Evolutionary conservation across 148 eudicot genomes (phyloP).

Genomic region (Camellia sinensis): DNA sequence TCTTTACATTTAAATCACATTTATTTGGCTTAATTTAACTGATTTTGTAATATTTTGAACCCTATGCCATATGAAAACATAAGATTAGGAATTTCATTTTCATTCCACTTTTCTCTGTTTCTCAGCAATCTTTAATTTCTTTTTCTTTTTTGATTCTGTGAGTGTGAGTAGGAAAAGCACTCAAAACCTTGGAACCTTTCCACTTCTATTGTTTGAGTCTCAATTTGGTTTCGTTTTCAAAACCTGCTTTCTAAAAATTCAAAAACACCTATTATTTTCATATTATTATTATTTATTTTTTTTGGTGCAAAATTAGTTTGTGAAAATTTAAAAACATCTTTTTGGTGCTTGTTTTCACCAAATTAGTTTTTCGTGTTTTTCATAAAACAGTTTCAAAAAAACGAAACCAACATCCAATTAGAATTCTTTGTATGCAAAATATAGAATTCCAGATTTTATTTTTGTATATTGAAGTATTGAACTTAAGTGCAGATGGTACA

Average conservation of each 20-base stretch:
- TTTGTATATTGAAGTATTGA: not conserved
- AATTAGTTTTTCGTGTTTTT: no score
- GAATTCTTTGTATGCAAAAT: not conserved
- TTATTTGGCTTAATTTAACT: not conserved
- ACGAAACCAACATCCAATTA: not conserved
- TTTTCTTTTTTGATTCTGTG: not conserved
- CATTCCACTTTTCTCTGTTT: not conserved
- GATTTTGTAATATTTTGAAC: not conserved
- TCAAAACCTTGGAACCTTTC: not conserved
- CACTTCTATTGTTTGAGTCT: no score
- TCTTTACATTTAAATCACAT: not conserved
- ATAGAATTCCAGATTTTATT: not conserved
- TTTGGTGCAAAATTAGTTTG: no score
- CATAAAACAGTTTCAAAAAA: no score
- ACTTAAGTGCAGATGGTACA: conserved; percentile 44
- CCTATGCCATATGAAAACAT: not conserved
- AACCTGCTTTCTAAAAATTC: no score
- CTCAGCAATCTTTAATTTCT: not conserved
- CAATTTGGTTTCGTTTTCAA: no score
- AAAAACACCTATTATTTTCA: no score
- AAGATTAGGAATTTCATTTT: not conserved
- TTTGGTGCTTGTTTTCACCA: no score
- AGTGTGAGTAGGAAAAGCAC: not conserved
- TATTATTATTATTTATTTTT: no score
- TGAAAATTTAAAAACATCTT: no score